Percentiles rank a stretch among this genome's conserved stretches.
These are phyloP conservation scores for Ustilago lituana DNA, from an alignment of 1,284 basidiomycete species.

Conservation along the genomic window DNA sequence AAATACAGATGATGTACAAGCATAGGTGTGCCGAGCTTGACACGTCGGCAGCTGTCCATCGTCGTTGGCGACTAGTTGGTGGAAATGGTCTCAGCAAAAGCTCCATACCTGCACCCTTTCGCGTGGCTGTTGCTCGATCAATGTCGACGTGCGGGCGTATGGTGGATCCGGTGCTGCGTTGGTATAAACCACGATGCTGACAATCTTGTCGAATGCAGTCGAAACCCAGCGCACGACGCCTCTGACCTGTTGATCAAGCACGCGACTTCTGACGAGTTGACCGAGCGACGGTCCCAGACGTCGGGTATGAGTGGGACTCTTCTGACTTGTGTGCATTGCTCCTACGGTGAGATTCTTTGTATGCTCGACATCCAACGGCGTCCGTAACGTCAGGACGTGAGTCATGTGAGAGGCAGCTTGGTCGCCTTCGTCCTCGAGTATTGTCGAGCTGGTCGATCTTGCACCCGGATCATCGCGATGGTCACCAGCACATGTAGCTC, in stretches of 20 bases:
- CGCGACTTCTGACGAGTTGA: conserved; percentile 17
- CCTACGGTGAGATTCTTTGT: not conserved
- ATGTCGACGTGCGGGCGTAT: no score
- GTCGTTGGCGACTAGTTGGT: no score
- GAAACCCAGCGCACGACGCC: conserved; percentile 39
- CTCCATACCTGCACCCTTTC: conserved; percentile 54
- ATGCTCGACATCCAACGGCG: conserved; percentile 4
- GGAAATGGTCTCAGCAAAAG: conserved; percentile 32
- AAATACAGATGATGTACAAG: conserved; percentile 1
- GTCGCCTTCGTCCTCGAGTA: conserved; percentile 14
- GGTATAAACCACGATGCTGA: conserved; percentile 31
- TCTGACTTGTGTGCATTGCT: not conserved
- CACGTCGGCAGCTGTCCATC: no score
- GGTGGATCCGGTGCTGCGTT: not conserved
- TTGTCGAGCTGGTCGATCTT: conserved; percentile 12
- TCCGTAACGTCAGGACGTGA: conserved; percentile 35
- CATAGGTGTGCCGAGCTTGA: no score
- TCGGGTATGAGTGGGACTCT: not conserved
- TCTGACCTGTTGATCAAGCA: conserved; percentile 14
- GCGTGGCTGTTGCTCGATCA: conserved; percentile 1
- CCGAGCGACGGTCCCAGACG: conserved; percentile 13
- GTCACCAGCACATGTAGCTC: no score
- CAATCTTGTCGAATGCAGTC: conserved; percentile 52
- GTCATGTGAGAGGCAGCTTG: conserved; percentile 21
- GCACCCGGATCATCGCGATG: not conserved